Percentiles rank a stretch among this genome's conserved stretches.
phyloP scores from a whole-genome alignment of 73 alveolate species.

The Paramecium pentaurelia region DNA sequence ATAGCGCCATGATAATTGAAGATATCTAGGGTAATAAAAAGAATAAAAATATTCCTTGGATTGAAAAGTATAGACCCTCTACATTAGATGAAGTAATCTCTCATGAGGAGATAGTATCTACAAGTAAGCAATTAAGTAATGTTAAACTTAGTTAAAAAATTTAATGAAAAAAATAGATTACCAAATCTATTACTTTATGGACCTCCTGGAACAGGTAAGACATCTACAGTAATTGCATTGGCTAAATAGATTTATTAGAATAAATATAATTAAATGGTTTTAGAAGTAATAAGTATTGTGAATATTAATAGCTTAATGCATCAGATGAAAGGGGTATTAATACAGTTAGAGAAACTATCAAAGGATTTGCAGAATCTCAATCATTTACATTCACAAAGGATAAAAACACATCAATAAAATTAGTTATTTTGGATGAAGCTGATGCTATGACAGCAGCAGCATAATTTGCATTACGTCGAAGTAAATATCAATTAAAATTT shows the following conservation, averaged over 20 bases:
- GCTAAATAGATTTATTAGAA: constrained; percentile 79
- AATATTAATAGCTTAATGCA: constrained; percentile 96
- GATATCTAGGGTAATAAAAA: constrained; percentile 58
- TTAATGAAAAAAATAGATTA: constrained; percentile 52
- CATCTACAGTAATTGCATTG: constrained; percentile 93
- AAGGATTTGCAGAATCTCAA: constrained; percentile 81
- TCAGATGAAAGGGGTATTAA: constrained; percentile 99
- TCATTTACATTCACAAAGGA: constrained; percentile 25
- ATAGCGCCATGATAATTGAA: background rate
- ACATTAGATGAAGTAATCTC: constrained; percentile 90
- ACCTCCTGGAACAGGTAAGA: constrained; percentile 97
- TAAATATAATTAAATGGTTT: constrained; percentile 48
- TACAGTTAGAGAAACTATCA: constrained; percentile 98
- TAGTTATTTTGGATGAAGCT: constrained; percentile 97
- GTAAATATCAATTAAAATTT: constrained; percentile 58
- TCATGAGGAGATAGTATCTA: constrained; percentile 86
- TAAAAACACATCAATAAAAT: constrained; percentile 89
- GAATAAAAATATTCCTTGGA: background rate
- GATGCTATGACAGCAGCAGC: constrained; percentile 99
- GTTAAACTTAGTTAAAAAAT: constrained; percentile 46
- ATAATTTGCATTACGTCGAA: constrained; percentile 98
- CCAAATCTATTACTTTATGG: constrained; percentile 93
- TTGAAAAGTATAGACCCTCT: constrained; percentile 85
- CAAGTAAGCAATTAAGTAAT: constrained; percentile 63
- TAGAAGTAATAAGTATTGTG: constrained; percentile 91